A percentile compares a stretch with the other conserved stretches of the same genome.
Evolutionary conservation across 768 basidiomycete genomes (phyloP).

Genomic region (Cyathus striatus): DNA sequence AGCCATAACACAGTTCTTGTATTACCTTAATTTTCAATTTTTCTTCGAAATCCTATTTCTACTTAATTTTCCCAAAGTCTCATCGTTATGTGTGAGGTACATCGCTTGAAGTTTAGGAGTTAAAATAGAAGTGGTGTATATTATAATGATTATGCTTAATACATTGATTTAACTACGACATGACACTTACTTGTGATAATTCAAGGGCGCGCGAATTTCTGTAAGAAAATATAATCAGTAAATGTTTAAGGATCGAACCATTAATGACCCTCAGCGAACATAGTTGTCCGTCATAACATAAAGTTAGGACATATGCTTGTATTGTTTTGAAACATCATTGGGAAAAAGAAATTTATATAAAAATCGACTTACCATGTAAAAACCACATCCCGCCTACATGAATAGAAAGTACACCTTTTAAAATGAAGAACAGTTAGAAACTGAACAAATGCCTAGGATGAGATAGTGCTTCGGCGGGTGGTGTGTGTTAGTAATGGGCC

Average conservation of each 20-base stretch:
- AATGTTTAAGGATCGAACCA: too few species aligned
- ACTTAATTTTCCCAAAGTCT: too few species aligned
- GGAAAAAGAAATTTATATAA: slow-evolving; percentile 12
- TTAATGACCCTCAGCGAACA: slow-evolving; percentile 42
- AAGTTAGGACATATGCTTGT: slow-evolving; percentile 77
- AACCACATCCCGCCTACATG: slow-evolving; percentile 1
- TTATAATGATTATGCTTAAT: too few species aligned
- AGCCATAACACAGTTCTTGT: slow-evolving; percentile 27
- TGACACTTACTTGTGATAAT: too few species aligned
- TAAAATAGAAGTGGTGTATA: too few species aligned
- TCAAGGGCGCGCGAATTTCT: too few species aligned
- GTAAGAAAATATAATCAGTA: too few species aligned
- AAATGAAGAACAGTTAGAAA: background rate
- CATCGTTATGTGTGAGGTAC: too few species aligned
- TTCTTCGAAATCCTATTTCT: too few species aligned
- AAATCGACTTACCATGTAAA: slow-evolving; percentile 2
- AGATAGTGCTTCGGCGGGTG: slow-evolving; percentile 31
- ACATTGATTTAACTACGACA: too few species aligned
- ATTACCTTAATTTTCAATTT: too few species aligned
- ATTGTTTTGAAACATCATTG: slow-evolving; percentile 46
- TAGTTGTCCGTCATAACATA: slow-evolving; percentile 55
- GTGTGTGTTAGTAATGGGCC: slow-evolving; percentile 35
- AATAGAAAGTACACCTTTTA: slow-evolving; percentile 1
- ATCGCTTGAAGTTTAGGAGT: too few species aligned
- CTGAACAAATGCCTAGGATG: slow-evolving; percentile 1